Evolutionary conservation across 1,284 basidiomycete genomes (phyloP).

Genomic region (Cystobasidium sp.): DNA sequence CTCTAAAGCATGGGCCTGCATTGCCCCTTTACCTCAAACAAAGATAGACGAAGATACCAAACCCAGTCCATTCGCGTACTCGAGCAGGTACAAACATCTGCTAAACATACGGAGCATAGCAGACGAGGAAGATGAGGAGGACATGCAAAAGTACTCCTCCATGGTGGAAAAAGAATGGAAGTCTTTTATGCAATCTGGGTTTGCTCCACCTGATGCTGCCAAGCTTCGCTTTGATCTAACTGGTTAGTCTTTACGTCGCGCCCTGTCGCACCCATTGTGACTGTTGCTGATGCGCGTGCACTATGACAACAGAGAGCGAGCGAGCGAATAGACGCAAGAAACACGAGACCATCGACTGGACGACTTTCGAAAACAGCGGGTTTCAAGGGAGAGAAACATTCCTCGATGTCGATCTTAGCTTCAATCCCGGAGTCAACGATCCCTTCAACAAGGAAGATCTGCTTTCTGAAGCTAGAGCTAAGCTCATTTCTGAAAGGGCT

Average conservation of each 20-base stretch:
- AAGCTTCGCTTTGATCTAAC: conserved; percentile 54
- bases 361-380: conserved; percentile 51
- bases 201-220: conserved; percentile 46
- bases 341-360: conserved; percentile 54
- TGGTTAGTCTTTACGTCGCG: neutral
- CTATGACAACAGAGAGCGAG: conserved; percentile 47
- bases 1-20: conserved; percentile 50
- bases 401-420: conserved; percentile 51
- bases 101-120: conserved; percentile 57
- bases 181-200: conserved; percentile 52
- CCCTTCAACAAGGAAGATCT: conserved; percentile 23
- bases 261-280: neutral
- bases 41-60: conserved; percentile 27
- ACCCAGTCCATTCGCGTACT: conserved; percentile 45
- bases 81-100: conserved; percentile 59
- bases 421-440: conserved; percentile 48
- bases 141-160: conserved; percentile 50
- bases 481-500: conserved; percentile 23
- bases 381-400: conserved; percentile 53
- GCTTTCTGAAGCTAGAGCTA: conserved; percentile 21
- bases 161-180: conserved; percentile 54
- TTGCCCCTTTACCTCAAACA: conserved; percentile 35
- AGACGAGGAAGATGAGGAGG: conserved; percentile 48
- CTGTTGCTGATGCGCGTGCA: neutral
- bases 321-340: conserved; percentile 36